Base-by-base conservation (phyloP, 2,329 filamentous ascomycete genomes). In the Coniochaeta sp. region DNA sequence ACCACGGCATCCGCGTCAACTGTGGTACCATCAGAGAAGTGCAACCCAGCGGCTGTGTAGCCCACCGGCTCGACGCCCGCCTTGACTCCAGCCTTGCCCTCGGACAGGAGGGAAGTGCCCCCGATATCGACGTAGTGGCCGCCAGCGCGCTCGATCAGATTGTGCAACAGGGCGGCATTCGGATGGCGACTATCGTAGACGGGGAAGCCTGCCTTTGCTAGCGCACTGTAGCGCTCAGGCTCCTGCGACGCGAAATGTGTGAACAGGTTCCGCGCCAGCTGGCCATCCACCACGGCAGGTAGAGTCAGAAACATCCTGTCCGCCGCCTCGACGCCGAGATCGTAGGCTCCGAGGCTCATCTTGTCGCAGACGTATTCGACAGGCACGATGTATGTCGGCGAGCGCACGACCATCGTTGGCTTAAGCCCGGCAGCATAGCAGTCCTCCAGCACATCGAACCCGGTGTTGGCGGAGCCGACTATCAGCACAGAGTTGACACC, bases 121-220 rank as follows among this genome's bases (percentile, higher is more conserved):
- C 68, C 69, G 4, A 70, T 56, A 45, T 73, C 70, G 6, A 71
- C 60, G 53, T 71, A 70, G 54, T 74, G 71, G 0, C 70, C 69
- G 6, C 71, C 70, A 2, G 57, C 65, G 3, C 63, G 60, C 52
- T 71, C 70, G 8, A 67, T n/a, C n/a, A 71, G 51, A 38, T 69
- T 58, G 38, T 64, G 60, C 48, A 60, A 58, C 9, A 71, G 46
- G 8, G 55, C 50, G 4, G 46, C 60, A 4, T 58, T 54, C 0
- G 58, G 57, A 45, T 67, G 54, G 7, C 53, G 51, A 48, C 64
- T 63, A 33, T 72, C 68, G 6, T 65, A 50, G 7, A 69, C 66
- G 0, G 64, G 67, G 49, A 72, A 72, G 0, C 71, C 71, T 0
- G 63, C 60, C 12, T 56, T 56, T 12, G 57, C 55, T 2, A 73